Evolutionary conservation across 2,329 filamentous ascomycete species (phyloP).

Genomic region (Ophiostoma novo-ulmi): DNA sequence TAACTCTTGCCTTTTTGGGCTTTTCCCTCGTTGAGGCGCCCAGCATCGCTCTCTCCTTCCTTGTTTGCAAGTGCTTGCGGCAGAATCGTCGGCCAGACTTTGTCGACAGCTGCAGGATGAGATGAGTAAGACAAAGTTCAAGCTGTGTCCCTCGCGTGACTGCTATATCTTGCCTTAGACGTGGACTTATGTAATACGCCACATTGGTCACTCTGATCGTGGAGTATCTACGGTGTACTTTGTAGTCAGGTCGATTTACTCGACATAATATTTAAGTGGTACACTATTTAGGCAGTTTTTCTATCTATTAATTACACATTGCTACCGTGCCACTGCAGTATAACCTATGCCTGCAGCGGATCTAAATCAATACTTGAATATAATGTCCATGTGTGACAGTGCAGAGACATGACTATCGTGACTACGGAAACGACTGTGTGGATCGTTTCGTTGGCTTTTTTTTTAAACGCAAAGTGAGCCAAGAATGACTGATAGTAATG

Average conservation of each 20-base stretch:
- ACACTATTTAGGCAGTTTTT: background rate
- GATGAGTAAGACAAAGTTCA: background rate
- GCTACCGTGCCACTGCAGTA: background rate
- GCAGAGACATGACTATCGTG: background rate
- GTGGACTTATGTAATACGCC: background rate
- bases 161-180: background rate
- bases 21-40: background rate
- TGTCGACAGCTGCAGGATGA: background rate
- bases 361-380: background rate
- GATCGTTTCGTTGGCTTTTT: too few relatives aligned
- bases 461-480: background rate
- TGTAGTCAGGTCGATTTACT: background rate
- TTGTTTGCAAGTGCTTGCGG: background rate
- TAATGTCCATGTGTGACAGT: background rate
- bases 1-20: background rate
- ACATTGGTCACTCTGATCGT: background rate
- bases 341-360: background rate
- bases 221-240: background rate
- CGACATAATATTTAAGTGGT: background rate
- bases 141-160: background rate
- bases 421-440: background rate
- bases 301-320: background rate
- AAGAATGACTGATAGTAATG: background rate
- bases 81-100: slow-evolving; percentile 1
- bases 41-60: background rate